These are phyloP conservation scores for Flaveria brownii DNA, from an alignment of 129 eudicot species.

Conservation along the genomic window DNA sequence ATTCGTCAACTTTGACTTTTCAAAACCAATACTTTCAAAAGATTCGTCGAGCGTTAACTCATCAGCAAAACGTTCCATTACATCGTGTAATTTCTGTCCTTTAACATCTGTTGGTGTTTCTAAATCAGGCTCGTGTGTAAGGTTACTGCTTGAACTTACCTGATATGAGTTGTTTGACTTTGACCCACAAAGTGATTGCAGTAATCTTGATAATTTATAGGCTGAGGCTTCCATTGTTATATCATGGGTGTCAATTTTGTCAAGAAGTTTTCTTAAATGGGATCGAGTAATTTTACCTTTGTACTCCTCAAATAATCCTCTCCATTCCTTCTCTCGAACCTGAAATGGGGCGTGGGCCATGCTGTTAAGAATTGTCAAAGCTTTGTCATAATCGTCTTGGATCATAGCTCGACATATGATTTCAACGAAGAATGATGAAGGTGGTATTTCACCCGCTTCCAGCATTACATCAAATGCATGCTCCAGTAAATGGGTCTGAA, in stretches of 20 bases:
- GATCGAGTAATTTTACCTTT: slow-evolving; percentile 48
- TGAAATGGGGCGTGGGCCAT: slow-evolving; percentile 84
- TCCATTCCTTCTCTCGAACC: slow-evolving; percentile 72
- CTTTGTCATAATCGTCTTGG: slow-evolving; percentile 55
- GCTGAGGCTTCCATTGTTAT: slow-evolving; percentile 58
- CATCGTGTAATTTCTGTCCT: slow-evolving; percentile 22
- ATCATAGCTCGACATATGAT: slow-evolving; percentile 60
- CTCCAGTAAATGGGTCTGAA: slow-evolving; percentile 77
- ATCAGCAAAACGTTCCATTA: slow-evolving; percentile 36
- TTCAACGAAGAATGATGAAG: slow-evolving; percentile 61
- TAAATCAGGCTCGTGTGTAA: not conserved
- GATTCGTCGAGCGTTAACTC: slow-evolving; percentile 36
- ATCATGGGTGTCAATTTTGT: slow-evolving; percentile 38
- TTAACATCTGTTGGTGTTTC: slow-evolving; percentile 23
- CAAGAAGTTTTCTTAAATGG: slow-evolving; percentile 43
- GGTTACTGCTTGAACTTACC: not conserved
- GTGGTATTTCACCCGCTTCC: slow-evolving; percentile 86
- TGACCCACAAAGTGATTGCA: slow-evolving; percentile 57
- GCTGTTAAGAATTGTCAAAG: slow-evolving; percentile 54
- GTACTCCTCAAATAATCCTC: slow-evolving; percentile 55
- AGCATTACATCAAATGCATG: slow-evolving; percentile 82
- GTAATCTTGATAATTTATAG: slow-evolving; percentile 50
- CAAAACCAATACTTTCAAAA: slow-evolving; percentile 19
- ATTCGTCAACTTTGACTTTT: slow-evolving; percentile 27
- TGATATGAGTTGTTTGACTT: slow-evolving; percentile 31